Evolutionary conservation across 495 filamentous ascomycete species (phyloP), one percentile per base, ranked within the genome.

Genomic region (Aspergillus haitiensis): DNA sequence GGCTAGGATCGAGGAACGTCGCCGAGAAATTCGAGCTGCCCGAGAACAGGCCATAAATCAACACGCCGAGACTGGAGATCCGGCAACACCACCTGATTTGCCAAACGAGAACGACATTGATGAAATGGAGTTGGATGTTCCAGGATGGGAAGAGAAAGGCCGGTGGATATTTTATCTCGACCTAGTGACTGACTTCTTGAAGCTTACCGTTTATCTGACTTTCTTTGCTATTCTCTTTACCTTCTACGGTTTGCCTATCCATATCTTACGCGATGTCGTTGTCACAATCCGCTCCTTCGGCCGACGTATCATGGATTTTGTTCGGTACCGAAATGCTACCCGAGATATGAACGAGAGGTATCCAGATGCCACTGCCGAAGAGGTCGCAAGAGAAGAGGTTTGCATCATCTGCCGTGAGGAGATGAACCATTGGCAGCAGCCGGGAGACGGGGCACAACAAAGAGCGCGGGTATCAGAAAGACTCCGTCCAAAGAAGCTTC

Each of bases 361-460:
- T 68, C 89, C 91, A 27, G 95, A 98, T 72, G 94, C 94, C 12
- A 96, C 90, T 6, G 78, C 83, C 7, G 92, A 96, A 59, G 94
- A 98, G 59, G 81, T 98, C 16, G 77, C 76, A 16, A 81, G 89
- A 49, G 93, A 97, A 65, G 88, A 96, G 64, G 93, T 93, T 11
- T 98, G 94, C 68, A 98, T 98, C 68, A 96, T 98, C 57, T 98
- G 94, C 74, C 86, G 94, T 58, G 95, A 98, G 70, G 91, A 96
- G 52, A 98, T 98, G 95, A 82, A 82, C 36, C 85, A 87, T 2
- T 92, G 87, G 85, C 67, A 72, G 39, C 77, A 69, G 33, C 68
- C 73, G 21, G 64, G 62, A 11, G 64, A 45, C 13, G 73, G 65
- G 42, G 71, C 73, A 32, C 69, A 71, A 21, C 61, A 73, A 45